Conservation (phyloP, 73 alveolate genomes). For the Paramecium tetraurelia region DNA sequence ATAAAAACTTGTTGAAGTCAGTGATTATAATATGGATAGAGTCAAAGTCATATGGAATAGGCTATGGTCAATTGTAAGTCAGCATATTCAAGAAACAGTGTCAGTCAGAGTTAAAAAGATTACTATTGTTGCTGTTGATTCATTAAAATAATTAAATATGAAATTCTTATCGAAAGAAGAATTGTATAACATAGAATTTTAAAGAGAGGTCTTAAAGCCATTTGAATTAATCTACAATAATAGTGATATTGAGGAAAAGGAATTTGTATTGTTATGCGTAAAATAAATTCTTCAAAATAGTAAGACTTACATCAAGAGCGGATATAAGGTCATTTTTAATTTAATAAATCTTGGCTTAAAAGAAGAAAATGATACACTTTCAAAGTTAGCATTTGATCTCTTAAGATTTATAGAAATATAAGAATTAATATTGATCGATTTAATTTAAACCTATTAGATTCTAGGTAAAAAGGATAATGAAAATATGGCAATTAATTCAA, state of each 20-base stretch:
- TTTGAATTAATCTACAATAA: conserved; percentile 59
- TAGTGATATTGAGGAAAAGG: conserved; percentile 22
- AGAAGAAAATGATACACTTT: conserved; percentile 54
- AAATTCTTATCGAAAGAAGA: conserved; percentile 81
- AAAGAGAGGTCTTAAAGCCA: conserved; percentile 84
- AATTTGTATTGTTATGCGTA: conserved; percentile 37
- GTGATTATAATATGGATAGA: conserved; percentile 85
- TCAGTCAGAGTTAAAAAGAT: conserved; percentile 60
- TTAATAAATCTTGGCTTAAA: conserved; percentile 27
- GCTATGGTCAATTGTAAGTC: conserved; percentile 71
- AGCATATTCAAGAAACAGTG: conserved; percentile 69
- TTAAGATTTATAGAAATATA: conserved; percentile 2
- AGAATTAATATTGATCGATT: conserved; percentile 38
- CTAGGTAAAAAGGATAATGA: conserved; percentile 55
- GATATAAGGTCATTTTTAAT: conserved; percentile 52
- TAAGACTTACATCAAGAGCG: conserved; percentile 43
- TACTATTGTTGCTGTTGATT: conserved; percentile 70
- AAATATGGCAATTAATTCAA: conserved; percentile 47
- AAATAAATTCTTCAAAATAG: conserved; percentile 22
- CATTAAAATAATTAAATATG: conserved; percentile 79
- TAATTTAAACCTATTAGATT: not conserved
- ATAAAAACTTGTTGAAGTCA: conserved; percentile 78
- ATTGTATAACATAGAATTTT: conserved; percentile 70
- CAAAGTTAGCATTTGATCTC: conserved; percentile 43
- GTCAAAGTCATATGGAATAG: conserved; percentile 75